Conservation (phyloP, 306 rosid species). For the Acacia acuminata region DNA sequence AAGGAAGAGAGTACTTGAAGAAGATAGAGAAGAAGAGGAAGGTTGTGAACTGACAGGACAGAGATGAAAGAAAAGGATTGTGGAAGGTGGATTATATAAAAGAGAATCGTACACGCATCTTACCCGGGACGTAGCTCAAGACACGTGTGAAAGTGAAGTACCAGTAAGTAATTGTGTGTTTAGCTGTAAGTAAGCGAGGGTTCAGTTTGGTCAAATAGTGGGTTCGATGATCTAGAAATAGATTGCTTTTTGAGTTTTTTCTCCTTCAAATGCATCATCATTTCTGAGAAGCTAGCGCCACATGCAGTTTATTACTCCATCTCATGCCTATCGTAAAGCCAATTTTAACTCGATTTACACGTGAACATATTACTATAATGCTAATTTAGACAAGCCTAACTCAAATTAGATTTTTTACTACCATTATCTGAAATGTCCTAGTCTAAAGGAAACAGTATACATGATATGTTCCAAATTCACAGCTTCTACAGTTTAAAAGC, state of each 20-base stretch:
- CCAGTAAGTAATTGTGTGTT: background rate
- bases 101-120: slow-evolving; percentile 31
- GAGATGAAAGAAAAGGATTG: background rate
- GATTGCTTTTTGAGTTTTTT: background rate
- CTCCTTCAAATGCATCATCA: background rate
- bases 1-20: background rate
- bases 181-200: background rate
- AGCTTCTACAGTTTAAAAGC: background rate
- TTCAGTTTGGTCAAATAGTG: slow-evolving; percentile 49
- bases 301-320: background rate
- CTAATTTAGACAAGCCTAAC: too few species aligned
- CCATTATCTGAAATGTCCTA: background rate
- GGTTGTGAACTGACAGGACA: background rate
- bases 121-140: background rate
- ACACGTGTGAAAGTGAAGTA: slow-evolving; percentile 36
- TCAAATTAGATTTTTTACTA: too few species aligned
- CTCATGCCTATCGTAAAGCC: background rate
- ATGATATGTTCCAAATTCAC: background rate
- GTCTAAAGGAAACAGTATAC: background rate
- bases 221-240: slow-evolving; percentile 21
- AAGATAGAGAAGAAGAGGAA: background rate
- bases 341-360: too few species aligned
- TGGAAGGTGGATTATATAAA: background rate
- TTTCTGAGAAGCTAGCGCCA: background rate
- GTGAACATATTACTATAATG: too few species aligned